A percentile compares a stretch with the other conserved stretches of the same genome.
Conservation (phyloP, 2,329 filamentous ascomycete species). For the Trichoderma brevicompactum region DNA sequence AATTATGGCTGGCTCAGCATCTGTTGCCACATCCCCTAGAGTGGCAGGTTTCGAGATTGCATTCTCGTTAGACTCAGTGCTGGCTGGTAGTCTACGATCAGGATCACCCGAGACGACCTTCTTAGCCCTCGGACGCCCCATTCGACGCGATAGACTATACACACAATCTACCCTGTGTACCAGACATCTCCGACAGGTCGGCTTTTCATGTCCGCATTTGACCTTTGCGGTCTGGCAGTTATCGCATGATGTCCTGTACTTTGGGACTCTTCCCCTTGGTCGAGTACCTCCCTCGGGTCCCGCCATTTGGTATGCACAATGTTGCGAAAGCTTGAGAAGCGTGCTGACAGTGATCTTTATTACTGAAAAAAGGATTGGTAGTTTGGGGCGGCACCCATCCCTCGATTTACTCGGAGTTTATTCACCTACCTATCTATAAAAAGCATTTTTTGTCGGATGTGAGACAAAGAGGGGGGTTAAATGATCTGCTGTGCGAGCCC, state of each 20-base stretch:
- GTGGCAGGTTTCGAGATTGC: neutral
- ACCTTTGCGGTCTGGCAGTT: constrained; percentile 26
- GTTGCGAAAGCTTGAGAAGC: neutral
- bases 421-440: neutral
- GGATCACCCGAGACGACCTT: neutral
- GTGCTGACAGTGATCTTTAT: neutral
- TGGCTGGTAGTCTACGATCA: neutral
- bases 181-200: constrained; percentile 17
- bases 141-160: constrained; percentile 28
- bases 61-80: neutral
- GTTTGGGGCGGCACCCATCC: neutral
- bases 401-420: neutral
- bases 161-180: constrained; percentile 21
- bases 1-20: neutral
- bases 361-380: neutral
- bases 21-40: neutral
- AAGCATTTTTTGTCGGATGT: neutral
- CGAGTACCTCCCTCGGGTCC: neutral
- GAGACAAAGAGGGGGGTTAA: constrained; percentile 2
- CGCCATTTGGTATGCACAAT: constrained; percentile 14
- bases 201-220: constrained; percentile 27
- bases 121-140: constrained; percentile 24
- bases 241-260: constrained; percentile 27
- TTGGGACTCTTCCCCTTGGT: neutral
- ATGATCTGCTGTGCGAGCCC: neutral